Evolutionary conservation across 2,329 filamentous ascomycete species (phyloP).

Genomic region (Aspergillus chevalieri): DNA sequence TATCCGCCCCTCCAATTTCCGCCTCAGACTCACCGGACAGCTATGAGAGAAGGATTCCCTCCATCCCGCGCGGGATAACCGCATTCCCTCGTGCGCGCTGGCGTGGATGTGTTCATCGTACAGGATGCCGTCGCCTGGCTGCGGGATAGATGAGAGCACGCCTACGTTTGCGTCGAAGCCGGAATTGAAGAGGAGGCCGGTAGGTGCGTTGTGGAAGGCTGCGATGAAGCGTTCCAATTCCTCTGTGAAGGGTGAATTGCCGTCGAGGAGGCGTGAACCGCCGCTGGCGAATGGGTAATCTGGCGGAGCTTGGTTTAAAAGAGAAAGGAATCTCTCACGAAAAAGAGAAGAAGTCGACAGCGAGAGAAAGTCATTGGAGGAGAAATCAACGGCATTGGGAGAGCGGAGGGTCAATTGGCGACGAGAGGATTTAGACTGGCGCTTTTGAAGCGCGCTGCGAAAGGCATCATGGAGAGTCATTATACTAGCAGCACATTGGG

Average conservation of each 20-base stretch:
- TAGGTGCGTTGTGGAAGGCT: slow-evolving; percentile 52
- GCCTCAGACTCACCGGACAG: slow-evolving; percentile 30
- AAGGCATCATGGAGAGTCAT: slow-evolving; percentile 22
- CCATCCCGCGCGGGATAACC: slow-evolving; percentile 50
- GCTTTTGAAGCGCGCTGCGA: slow-evolving; percentile 28
- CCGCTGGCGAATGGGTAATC: slow-evolving; percentile 47
- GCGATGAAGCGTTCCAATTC: slow-evolving; percentile 55
- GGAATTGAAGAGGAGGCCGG: slow-evolving; percentile 57
- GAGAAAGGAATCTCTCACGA: slow-evolving; percentile 44
- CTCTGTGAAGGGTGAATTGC: slow-evolving; percentile 57
- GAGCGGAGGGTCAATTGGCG: slow-evolving; percentile 44
- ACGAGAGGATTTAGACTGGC: slow-evolving; percentile 40
- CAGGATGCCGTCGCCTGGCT: slow-evolving; percentile 57
- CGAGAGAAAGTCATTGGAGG: slow-evolving; percentile 61
- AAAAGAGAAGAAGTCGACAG: slow-evolving; percentile 45
- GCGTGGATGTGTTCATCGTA: slow-evolving; percentile 74
- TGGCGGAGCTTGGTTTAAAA: slow-evolving; percentile 35
- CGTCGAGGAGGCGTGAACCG: slow-evolving; percentile 60
- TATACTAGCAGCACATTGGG: background rate
- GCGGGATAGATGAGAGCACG: slow-evolving; percentile 56
- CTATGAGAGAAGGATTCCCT: slow-evolving; percentile 47
- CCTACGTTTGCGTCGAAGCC: slow-evolving; percentile 63
- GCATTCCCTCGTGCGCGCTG: slow-evolving; percentile 72
- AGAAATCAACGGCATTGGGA: slow-evolving; percentile 50
- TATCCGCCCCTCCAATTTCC: slow-evolving; percentile 28